phyloP scores from a whole-genome alignment of 2,329 filamentous ascomycete species.

The Paraphaeosphaeria sporulosa region DNA sequence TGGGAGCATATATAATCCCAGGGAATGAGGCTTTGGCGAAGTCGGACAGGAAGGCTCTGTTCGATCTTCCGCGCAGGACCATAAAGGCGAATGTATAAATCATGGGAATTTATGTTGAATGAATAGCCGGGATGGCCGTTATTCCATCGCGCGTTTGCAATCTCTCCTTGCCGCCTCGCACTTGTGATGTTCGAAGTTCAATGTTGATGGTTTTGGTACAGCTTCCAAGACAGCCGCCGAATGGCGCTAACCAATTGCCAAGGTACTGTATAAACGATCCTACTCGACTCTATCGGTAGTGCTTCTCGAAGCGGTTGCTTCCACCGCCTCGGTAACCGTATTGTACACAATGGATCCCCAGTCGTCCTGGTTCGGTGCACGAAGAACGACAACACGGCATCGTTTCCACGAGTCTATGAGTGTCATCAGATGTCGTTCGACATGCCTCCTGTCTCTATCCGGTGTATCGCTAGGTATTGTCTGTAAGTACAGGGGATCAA shows the following conservation, averaged over 20 bases:
- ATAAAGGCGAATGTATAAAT: slow-evolving; percentile 2
- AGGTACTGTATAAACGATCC: background rate
- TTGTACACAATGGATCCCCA: background rate
- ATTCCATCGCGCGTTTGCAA: background rate
- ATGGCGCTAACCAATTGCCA: background rate
- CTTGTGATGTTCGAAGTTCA: background rate
- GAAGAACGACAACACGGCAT: too few relatives aligned
- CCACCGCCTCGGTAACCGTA: background rate
- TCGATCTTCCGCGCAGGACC: background rate
- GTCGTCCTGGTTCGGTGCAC: too few relatives aligned
- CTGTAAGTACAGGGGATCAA: background rate
- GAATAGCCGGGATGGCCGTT: background rate
- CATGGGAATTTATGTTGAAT: background rate
- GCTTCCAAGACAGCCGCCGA: too few relatives aligned
- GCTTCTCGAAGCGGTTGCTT: background rate
- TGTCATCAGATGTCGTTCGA: background rate
- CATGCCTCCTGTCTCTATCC: background rate
- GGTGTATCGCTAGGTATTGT: background rate
- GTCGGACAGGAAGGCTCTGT: background rate
- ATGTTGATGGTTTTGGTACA: background rate
- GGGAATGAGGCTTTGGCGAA: background rate
- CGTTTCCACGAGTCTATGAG: too few relatives aligned
- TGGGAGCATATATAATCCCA: background rate
- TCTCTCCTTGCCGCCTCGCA: background rate
- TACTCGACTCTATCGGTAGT: background rate